These are phyloP conservation scores for Phytopythium helicoides DNA, from an alignment of 352 stramenopile genomes.

Conservation along the genomic window DNA sequence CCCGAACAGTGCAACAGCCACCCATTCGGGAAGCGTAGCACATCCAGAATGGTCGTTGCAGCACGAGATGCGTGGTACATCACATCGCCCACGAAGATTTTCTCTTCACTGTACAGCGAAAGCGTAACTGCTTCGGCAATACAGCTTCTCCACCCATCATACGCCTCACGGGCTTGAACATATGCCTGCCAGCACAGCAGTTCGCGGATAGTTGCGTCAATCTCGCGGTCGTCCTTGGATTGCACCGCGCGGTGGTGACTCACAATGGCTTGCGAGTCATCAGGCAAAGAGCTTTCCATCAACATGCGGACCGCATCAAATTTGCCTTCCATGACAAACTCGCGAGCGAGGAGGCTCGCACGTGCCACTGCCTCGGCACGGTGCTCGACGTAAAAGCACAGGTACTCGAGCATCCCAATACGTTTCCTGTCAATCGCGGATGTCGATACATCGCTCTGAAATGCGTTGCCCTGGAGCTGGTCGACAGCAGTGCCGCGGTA, in stretches of 20 bases:
- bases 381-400: slow-evolving; percentile 76
- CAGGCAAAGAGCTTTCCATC: slow-evolving; percentile 52
- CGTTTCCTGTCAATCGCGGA: slow-evolving; percentile 51
- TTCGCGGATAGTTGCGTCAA: slow-evolving; percentile 57
- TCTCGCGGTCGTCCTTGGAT: slow-evolving; percentile 34
- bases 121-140: slow-evolving; percentile 25
- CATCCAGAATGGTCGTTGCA: slow-evolving; percentile 48
- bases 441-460: slow-evolving; percentile 24
- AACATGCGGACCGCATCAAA: slow-evolving; percentile 56
- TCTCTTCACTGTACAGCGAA: slow-evolving; percentile 71
- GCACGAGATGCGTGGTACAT: slow-evolving; percentile 74
- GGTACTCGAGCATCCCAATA: slow-evolving; percentile 65
- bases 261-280: slow-evolving; percentile 69
- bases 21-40: slow-evolving; percentile 77
- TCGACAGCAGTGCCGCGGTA: slow-evolving; percentile 23
- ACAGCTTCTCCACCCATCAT: slow-evolving; percentile 71
- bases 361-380: slow-evolving; percentile 53
- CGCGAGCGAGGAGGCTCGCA: slow-evolving; percentile 57
- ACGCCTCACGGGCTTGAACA: slow-evolving; percentile 58
- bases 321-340: slow-evolving; percentile 77
- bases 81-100: slow-evolving; percentile 66
- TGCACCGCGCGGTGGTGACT: slow-evolving; percentile 49
- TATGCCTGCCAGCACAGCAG: slow-evolving; percentile 74
- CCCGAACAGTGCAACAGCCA: slow-evolving; percentile 63
- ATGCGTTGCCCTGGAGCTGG: slow-evolving; percentile 22